Conservation (phyloP, 106 monocot genomes). For the Agapanthus africanus region DNA sequence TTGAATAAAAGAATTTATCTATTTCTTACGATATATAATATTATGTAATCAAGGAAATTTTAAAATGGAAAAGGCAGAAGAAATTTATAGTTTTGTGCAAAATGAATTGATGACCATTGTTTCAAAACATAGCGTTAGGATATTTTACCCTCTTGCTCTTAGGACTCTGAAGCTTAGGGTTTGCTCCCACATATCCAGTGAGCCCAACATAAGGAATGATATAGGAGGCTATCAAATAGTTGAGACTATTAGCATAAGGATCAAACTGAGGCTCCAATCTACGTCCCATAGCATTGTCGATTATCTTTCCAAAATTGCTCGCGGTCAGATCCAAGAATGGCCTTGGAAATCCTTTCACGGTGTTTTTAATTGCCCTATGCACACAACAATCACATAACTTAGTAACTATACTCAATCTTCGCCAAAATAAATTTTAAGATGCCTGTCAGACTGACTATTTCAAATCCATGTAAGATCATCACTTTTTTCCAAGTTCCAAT, state of each 20-base stretch:
- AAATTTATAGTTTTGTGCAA: too few species aligned
- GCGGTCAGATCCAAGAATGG: constrained; percentile 36
- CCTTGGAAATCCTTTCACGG: constrained; percentile 41
- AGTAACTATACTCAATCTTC: too few species aligned
- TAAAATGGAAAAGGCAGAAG: too few species aligned
- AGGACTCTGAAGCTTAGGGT: constrained; percentile 16
- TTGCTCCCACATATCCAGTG: constrained; percentile 36
- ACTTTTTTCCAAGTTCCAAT: too few species aligned
- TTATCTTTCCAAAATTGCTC: constrained; percentile 27
- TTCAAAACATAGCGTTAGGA: constrained; percentile 20
- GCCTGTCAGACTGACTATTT: too few species aligned
- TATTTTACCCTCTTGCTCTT: constrained; percentile 5
- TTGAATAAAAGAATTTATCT: too few species aligned
- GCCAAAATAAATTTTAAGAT: too few species aligned
- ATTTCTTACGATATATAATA: too few species aligned
- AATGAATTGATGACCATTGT: too few species aligned
- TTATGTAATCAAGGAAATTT: too few species aligned
- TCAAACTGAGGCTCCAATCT: constrained; percentile 40
- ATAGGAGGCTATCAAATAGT: constrained; percentile 45
- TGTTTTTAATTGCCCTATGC: constrained; percentile 37
- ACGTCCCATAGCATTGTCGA: constrained; percentile 30
- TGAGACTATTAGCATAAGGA: constrained; percentile 37
- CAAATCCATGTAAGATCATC: too few species aligned
- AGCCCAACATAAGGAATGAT: constrained; percentile 47
- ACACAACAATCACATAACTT: too few species aligned